Evolutionary conservation across 1,284 basidiomycete species (phyloP), one percentile per base, ranked within the genome.

Genomic region (Fistulinella cinereoalba): DNA sequence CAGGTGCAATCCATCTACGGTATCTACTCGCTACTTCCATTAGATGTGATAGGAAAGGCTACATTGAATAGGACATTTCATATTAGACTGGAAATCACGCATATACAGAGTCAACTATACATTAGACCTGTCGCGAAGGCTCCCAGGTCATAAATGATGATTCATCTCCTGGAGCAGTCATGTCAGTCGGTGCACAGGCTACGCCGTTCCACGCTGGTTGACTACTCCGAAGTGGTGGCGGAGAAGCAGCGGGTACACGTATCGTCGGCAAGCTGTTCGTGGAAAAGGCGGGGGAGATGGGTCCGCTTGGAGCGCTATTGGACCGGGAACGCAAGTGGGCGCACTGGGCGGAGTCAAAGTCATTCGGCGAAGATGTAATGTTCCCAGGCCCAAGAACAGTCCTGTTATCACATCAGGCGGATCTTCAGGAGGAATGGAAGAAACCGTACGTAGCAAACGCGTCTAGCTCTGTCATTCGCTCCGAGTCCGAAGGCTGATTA

Each of bases 391-490:
- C 69, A 37, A 75, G 62, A 23, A 66, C 65, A 32, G 62, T 62
- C 25, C 73, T 73, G 47, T 19, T 28, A 32, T 42, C 4, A 6
- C 27, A 32, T 56, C 29, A 53, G 41, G 41, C 42, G 11, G 24
- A 24, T 22, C 9, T 13, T 16, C 2, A 41, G 32, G 24, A 27
- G 23, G 11, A 28, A 37, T 5, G 18, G 16, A 15, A 31, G 22
- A 24, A 13, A n/a, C 21, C 18, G 67, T 61, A 84, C 82, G 73
- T 78, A 15, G 77, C 71, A 48, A 79, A 76, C 27, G 66, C 62
- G 57, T 84, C 83, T 15, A 85, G 63, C 25, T 83, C 78, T 27
- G 70, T 56, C 42, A 85, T 75, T 38, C 71, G n/a, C n/a, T n/a
- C n/a, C n/a, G n/a, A n/a, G n/a, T n/a, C n/a, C n/a, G n/a, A n/a